phyloP scores from a whole-genome alignment of 331 rosid species.

The Quercus tomentella region DNA sequence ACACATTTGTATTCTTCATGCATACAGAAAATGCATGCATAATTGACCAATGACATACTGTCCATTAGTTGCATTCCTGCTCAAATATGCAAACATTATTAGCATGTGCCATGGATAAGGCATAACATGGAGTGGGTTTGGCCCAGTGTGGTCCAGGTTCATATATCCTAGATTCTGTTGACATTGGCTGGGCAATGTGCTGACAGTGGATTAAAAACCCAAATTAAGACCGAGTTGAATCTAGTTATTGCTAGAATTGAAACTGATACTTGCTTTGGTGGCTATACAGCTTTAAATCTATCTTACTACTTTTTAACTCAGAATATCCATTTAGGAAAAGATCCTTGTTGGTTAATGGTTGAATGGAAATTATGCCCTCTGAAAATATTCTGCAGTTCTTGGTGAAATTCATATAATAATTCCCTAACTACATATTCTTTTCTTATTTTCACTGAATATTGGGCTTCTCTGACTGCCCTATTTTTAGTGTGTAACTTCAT shows the following conservation, averaged over 20 bases:
- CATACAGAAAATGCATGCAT: background rate
- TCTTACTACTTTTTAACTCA: background rate
- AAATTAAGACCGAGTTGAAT: conserved; percentile 3
- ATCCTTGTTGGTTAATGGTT: background rate
- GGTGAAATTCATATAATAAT: background rate
- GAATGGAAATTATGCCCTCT: background rate
- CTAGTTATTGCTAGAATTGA: background rate
- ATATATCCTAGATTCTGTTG: background rate
- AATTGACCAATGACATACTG: background rate
- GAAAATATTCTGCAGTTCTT: background rate
- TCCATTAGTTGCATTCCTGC: background rate
- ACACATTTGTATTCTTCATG: background rate
- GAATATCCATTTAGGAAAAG: background rate
- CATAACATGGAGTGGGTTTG: background rate
- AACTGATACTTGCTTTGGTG: background rate
- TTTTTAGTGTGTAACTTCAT: background rate
- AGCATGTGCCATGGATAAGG: background rate
- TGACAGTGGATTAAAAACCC: background rate
- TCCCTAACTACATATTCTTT: background rate
- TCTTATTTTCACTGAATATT: background rate
- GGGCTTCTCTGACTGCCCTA: background rate
- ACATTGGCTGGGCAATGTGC: background rate
- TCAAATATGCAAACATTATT: conserved; percentile 1
- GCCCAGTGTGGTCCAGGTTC: background rate
- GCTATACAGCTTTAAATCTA: background rate